A percentile compares a stretch with the other conserved stretches of the same genome.
These are phyloP conservation scores for Colletotrichum tofieldiae DNA, from an alignment of 2,329 filamentous ascomycete species.

Conservation along the genomic window DNA sequence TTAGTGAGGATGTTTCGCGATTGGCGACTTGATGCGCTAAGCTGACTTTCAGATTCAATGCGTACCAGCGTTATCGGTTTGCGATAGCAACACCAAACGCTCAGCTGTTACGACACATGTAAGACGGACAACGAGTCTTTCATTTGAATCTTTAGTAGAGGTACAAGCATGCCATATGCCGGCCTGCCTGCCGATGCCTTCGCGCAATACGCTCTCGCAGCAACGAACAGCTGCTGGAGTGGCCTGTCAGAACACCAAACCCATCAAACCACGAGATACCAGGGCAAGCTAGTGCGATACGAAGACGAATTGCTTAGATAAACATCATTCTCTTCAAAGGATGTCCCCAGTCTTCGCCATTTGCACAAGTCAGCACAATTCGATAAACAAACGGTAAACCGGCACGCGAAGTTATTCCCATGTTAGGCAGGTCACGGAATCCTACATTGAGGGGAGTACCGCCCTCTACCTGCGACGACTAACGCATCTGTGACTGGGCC, in stretches of 20 bases:
- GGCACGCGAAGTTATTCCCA: conserved; percentile 27
- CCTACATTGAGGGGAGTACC: neutral
- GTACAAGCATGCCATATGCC: neutral
- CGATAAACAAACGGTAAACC: neutral
- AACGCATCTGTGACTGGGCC: conserved; percentile 9
- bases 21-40: neutral
- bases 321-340: neutral
- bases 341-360: too few relatives aligned
- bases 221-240: neutral
- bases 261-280: neutral
- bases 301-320: too few relatives aligned
- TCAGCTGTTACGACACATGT: neutral
- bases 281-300: neutral
- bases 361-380: conserved; percentile 22
- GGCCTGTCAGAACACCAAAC: neutral
- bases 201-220: too few relatives aligned
- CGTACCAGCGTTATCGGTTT: neutral
- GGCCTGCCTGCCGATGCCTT: neutral
- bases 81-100: neutral
- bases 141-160: neutral
- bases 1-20: too few relatives aligned
- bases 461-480: conserved; percentile 34
- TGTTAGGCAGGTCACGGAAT: conserved; percentile 14
- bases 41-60: neutral
- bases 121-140: neutral